Percentiles rank a stretch among this genome's conserved stretches.
phyloP scores from a whole-genome alignment of 1,139 yeast species.

The Taphrina wiesneri region DNA sequence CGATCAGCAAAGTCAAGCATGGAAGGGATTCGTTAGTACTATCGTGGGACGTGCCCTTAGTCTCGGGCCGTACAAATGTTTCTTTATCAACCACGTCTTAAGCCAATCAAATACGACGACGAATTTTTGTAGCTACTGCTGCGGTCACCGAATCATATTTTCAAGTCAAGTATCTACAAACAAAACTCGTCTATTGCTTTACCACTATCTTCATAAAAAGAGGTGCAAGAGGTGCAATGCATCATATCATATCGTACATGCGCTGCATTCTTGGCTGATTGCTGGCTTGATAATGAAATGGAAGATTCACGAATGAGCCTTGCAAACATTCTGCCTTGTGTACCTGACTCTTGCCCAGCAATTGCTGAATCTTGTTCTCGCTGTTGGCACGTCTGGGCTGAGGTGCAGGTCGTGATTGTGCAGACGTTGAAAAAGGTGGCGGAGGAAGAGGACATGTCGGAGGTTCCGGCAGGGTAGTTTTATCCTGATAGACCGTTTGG shows the following conservation, averaged over 20 bases:
- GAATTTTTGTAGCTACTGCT: no score
- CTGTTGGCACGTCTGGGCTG: background rate
- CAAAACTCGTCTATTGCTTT: no score
- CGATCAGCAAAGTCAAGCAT: conserved; percentile 26
- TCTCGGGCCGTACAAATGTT: no score
- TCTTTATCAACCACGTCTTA: no score
- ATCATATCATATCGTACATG: conserved; percentile 3
- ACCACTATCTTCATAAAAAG: no score
- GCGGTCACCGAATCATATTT: no score
- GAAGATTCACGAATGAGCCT: background rate
- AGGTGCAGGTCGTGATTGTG: background rate
- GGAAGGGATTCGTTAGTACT: conserved; percentile 22
- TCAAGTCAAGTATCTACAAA: no score
- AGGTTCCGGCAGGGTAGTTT: background rate
- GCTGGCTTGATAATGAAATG: background rate
- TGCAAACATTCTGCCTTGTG: background rate
- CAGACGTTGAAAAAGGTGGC: background rate
- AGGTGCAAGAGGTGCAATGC: no score
- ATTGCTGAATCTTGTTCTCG: background rate
- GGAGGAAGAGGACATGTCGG: background rate
- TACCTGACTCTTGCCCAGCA: background rate
- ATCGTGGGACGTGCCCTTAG: conserved; percentile 19
- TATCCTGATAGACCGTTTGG: background rate
- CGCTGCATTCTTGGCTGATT: background rate
- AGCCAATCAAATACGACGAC: no score